Percentiles rank a stretch among this genome's conserved stretches.
Evolutionary conservation across 106 monocot species (phyloP).

Genomic region (Platanthera zijinensis): DNA sequence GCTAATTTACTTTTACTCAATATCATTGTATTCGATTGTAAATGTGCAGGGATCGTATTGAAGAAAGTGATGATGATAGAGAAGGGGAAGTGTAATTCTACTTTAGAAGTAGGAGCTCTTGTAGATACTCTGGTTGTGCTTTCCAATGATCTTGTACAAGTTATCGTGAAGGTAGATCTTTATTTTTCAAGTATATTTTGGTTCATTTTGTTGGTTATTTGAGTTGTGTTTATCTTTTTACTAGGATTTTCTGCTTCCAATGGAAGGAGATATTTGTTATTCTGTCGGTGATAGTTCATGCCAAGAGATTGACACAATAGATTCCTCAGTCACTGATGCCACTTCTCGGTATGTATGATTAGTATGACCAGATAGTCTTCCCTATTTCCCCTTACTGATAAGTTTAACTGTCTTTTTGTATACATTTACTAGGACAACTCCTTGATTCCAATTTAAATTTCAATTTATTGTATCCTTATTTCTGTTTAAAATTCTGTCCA

Average conservation of each 20-base stretch:
- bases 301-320: neutral
- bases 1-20: neutral
- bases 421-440: neutral
- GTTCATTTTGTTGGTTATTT: neutral
- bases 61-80: constrained; percentile 50
- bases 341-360: constrained; percentile 5
- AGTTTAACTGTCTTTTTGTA: neutral
- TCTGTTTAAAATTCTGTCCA: neutral
- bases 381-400: neutral
- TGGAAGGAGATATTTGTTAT: neutral
- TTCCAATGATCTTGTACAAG: constrained; percentile 43
- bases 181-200: constrained; percentile 3
- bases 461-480: neutral
- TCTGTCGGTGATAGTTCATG: neutral
- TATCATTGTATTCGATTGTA: neutral
- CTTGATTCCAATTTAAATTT: neutral
- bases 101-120: constrained; percentile 23
- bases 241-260: constrained; percentile 13
- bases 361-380: neutral
- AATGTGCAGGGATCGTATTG: constrained; percentile 42
- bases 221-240: neutral
- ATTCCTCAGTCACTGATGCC: neutral
- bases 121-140: constrained; percentile 45
- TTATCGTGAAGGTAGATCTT: constrained; percentile 39
- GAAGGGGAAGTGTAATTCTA: constrained; percentile 22